Conservation (phyloP, 805 yeast genomes). For the Lipomyces japonicus region DNA sequence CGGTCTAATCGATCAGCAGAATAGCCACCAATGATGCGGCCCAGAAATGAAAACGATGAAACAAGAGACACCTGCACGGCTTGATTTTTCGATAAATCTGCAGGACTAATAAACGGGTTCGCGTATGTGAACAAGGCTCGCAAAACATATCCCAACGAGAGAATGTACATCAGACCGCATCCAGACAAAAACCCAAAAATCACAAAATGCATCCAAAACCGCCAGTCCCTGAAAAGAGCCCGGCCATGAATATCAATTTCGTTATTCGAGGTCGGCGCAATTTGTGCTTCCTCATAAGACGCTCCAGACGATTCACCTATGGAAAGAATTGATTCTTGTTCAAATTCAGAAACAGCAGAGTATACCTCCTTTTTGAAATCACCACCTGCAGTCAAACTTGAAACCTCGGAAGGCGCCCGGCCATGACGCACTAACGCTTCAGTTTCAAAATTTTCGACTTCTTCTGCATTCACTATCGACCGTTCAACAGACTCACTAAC, state of each 20-base stretch:
- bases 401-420: background rate
- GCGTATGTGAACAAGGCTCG: slow-evolving; percentile 42
- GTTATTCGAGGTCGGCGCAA: slow-evolving; percentile 5
- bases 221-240: slow-evolving; percentile 21
- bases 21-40: slow-evolving; percentile 61
- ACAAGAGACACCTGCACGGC: slow-evolving; percentile 70
- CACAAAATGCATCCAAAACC: slow-evolving; percentile 51
- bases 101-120: slow-evolving; percentile 26
- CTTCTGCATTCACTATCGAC: slow-evolving; percentile 10
- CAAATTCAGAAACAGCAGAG: slow-evolving; percentile 21
- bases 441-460: slow-evolving; percentile 17
- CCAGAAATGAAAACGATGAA: slow-evolving; percentile 63
- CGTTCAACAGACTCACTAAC: no score
- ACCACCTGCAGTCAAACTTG: slow-evolving; percentile 4
- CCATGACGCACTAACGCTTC: slow-evolving; percentile 23
- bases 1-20: slow-evolving; percentile 58
- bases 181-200: slow-evolving; percentile 59
- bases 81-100: slow-evolving; percentile 52
- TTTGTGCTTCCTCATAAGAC: slow-evolving; percentile 6
- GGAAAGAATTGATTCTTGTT: slow-evolving; percentile 1
- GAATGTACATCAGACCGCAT: slow-evolving; percentile 69
- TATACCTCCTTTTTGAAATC: slow-evolving; percentile 11
- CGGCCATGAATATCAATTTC: slow-evolving; percentile 28
- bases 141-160: slow-evolving; percentile 68
- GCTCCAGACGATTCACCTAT: background rate